Base-by-base conservation (phyloP, 495 filamentous ascomycete species). In the Neurospora intermedia region DNA sequence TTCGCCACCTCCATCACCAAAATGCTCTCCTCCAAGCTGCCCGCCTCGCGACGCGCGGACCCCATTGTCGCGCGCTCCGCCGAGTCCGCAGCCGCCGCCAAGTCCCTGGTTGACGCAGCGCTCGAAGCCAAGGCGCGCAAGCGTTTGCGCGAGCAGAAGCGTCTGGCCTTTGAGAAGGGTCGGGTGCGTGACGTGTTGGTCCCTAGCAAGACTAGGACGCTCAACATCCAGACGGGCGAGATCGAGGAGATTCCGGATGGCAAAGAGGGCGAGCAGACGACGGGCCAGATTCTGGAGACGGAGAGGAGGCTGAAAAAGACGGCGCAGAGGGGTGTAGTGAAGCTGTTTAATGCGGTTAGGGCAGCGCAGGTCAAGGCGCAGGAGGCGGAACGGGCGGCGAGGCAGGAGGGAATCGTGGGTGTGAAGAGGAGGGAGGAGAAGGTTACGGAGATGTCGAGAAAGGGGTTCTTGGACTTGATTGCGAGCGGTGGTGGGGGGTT, bases 401-500 rank as follows among this genome's bases (percentile, higher is more conserved):
- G 87, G 79, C 86, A 87, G 78, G 89, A 92, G 80, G 92, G 92
- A n/a, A 84, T 95, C 15, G 85, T 94, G 69, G 93, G 93, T 16
- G 84, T 88, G 72, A 88, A 85, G 74, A 86, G 91, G 81, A 88
- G 91, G 76, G 89, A 94, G 84, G 93, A 96, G 85, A 90, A 88
- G 79, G 89, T 94, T 54, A 94, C 91, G 71, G 94, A 98, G 85
- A 96, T 98, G 91, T 94, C 91, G 82, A 96, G 95, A 85, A 90
- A 97, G 83, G 94, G 94, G 9, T 99, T 98, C 83, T 83, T 99
- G 80, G 94, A 97, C 70, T 78, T 98, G 80, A 97, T 99, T 81
- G 87, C 90, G n/a, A 85, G 83, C 7, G 89, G 89, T 16, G 86
- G 86, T 40, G 85, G 85, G 6, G 83, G 84, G 69, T 69, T 86